A percentile compares a stretch with the other conserved stretches of the same genome.
These are phyloP conservation scores for Phytophthora litchii DNA, from an alignment of 352 stramenopile species.

Conservation along the genomic window DNA sequence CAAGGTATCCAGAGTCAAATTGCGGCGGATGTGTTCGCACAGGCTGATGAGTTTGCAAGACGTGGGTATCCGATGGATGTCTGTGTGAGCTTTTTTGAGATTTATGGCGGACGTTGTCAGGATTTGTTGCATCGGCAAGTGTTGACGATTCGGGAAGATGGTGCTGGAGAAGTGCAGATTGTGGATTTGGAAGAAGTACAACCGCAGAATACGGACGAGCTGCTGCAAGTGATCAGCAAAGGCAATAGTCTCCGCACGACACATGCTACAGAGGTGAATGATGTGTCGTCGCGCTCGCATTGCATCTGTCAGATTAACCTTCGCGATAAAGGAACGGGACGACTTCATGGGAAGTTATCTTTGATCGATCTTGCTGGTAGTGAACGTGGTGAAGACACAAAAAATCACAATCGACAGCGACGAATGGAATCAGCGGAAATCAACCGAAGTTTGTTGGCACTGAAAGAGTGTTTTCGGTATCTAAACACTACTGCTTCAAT, in stretches of 20 bases:
- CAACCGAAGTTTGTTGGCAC: constrained; percentile 96
- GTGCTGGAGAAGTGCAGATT: constrained; percentile 94
- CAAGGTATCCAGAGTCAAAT: constrained; percentile 87
- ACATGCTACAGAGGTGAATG: constrained; percentile 96
- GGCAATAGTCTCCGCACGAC: constrained; percentile 94
- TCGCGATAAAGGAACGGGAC: constrained; percentile 51
- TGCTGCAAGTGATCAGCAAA: constrained; percentile 93
- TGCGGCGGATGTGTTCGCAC: constrained; percentile 73
- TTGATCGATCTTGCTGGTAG: constrained; percentile 97
- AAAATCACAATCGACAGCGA: constrained; percentile 92
- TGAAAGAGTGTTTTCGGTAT: constrained; percentile 97
- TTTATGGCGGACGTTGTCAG: constrained; percentile 96
- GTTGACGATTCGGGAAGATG: constrained; percentile 95
- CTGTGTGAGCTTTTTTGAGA: constrained; percentile 96
- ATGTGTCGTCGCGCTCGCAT: constrained; percentile 94
- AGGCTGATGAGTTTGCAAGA: constrained; percentile 63
- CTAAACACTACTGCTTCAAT: constrained; percentile 4
- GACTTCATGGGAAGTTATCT: constrained; percentile 89
- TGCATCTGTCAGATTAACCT: constrained; percentile 95
- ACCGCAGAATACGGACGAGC: constrained; percentile 84
- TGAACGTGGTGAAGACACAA: constrained; percentile 95
- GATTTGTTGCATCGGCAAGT: constrained; percentile 92
- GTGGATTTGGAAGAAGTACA: constrained; percentile 94
- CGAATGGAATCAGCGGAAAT: constrained; percentile 97
- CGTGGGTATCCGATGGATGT: constrained; percentile 77